Evolutionary conservation across 139 green algal genomes (phyloP), one percentile per base, ranked within the genome.

Genomic region (Edaphochlamys debaryana): DNA sequence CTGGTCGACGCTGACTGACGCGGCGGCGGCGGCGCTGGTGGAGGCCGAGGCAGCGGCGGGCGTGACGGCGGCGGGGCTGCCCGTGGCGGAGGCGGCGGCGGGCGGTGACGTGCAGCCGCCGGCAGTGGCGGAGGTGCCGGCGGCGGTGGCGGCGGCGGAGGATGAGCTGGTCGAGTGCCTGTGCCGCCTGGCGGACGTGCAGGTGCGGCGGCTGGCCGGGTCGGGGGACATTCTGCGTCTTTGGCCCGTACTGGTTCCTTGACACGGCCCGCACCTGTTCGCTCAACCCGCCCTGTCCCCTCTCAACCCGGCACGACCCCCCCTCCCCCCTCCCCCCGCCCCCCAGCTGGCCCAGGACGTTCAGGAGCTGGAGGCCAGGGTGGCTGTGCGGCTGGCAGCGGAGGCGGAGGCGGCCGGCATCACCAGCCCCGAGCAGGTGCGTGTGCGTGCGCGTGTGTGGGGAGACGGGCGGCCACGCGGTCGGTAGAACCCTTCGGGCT

Each of bases 151-250:
- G 13, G 83, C 50, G 37, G 78, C 76, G 58, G 67, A 87, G 38
- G 74, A 41, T 4, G 76, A 92, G 5, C 75, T 90, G 62, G 82
- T 94, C 36, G 66, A 87, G 22, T 69, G 75, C 37, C 76, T 93
- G 60, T 91, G 89, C 63, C 72, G 78, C 15, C 77, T 94, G 72
- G 93, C 93, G 38, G 91, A 95, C 62, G 82, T 90, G 23, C 89
- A 90, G 86, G 76, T 92, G 48, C n/a, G 62, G 3, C 22, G n/a
- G 27, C 69, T 66, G 56, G 27, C 27, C 13, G 54, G 54, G 20
- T 30, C 4, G 54, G 9, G 54, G 54, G 54, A n/a, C n/a, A n/a
- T n/a, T n/a, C n/a, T n/a, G n/a, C n/a, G n/a, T n/a, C n/a, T n/a
- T n/a, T n/a, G n/a, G n/a, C n/a, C n/a, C n/a, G n/a, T n/a, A n/a